Percentiles rank a stretch among this genome's conserved stretches.
Evolutionary conservation across 805 yeast species (phyloP).

Genomic region (Schwanniomyces sp.): DNA sequence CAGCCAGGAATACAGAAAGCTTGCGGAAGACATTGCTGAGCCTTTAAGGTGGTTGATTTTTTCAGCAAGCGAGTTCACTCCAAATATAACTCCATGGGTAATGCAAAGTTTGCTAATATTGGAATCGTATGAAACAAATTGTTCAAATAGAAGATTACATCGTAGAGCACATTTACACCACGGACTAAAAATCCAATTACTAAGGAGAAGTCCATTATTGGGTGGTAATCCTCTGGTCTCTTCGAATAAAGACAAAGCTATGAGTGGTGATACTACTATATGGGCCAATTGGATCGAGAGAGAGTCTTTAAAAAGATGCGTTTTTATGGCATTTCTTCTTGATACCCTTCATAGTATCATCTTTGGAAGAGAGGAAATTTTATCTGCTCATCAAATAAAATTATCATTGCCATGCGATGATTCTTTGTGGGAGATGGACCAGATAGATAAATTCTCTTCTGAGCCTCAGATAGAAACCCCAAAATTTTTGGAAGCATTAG

Average conservation of each 20-base stretch:
- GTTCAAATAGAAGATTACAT: slow-evolving; percentile 62
- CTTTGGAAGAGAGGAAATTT: slow-evolving; percentile 25
- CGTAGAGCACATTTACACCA: slow-evolving; percentile 81
- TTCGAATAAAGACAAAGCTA: slow-evolving; percentile 10
- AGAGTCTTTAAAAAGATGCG: slow-evolving; percentile 31
- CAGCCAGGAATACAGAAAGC: slow-evolving; percentile 13
- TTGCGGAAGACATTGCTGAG: slow-evolving; percentile 47
- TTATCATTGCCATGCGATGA: slow-evolving; percentile 25
- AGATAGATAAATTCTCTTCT: slow-evolving; percentile 8
- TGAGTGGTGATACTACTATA: slow-evolving; percentile 6
- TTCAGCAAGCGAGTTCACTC: slow-evolving; percentile 62
- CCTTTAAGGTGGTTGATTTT: slow-evolving; percentile 70
- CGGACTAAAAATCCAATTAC: slow-evolving; percentile 49
- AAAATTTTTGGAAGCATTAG: slow-evolving; percentile 19
- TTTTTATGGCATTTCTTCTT: slow-evolving; percentile 29
- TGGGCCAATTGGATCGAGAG: slow-evolving; percentile 34
- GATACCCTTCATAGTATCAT: slow-evolving; percentile 34
- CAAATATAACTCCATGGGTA: slow-evolving; percentile 73
- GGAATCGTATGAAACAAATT: slow-evolving; percentile 71
- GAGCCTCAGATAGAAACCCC: slow-evolving; percentile 13
- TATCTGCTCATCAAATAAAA: slow-evolving; percentile 23
- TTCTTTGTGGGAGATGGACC: slow-evolving; percentile 19
- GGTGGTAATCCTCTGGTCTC: slow-evolving; percentile 36
- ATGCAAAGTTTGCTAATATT: slow-evolving; percentile 66
- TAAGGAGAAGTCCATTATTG: slow-evolving; percentile 23